Evolutionary conservation across 2,329 filamentous ascomycete species (phyloP).

Genomic region (Pyrenochaeta sp.): DNA sequence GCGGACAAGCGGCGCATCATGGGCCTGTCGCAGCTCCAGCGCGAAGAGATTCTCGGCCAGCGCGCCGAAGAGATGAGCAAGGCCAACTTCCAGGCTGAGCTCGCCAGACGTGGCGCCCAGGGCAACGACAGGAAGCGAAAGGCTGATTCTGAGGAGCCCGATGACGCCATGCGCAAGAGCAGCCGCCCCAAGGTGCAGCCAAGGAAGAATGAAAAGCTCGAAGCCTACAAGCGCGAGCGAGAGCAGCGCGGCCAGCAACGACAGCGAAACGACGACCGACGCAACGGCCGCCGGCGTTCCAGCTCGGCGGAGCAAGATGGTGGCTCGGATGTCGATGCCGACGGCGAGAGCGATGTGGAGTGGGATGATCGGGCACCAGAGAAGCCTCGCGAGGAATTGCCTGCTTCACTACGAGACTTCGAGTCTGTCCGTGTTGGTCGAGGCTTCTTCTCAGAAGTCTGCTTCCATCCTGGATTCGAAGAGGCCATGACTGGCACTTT

Average conservation of each 20-base stretch:
- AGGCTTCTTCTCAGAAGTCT: conserved; percentile 86
- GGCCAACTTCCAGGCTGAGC: conserved; percentile 79
- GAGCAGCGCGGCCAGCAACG: conserved; percentile 67
- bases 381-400: conserved; percentile 68
- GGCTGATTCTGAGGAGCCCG: conserved; percentile 77
- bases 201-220: conserved; percentile 76
- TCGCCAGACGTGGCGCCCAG: conserved; percentile 79
- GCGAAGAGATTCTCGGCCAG: conserved; percentile 88
- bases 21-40: conserved; percentile 86
- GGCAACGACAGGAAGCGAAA: conserved; percentile 74
- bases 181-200: conserved; percentile 55
- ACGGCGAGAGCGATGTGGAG: conserved; percentile 78
- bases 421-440: conserved; percentile 85
- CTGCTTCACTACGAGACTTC: conserved; percentile 79
- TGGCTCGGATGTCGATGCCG: conserved; percentile 66
- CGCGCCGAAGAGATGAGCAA: conserved; percentile 83
- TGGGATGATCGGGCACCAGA: conserved; percentile 67
- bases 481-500: conserved; percentile 83
- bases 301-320: conserved; percentile 49
- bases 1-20: conserved; percentile 70
- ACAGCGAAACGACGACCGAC: conserved; percentile 57
- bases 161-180: conserved; percentile 78
- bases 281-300: conserved; percentile 55
- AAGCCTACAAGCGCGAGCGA: conserved; percentile 64
- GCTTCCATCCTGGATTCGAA: conserved; percentile 92